A percentile compares a stretch with the other conserved stretches of the same genome.
Conservation (phyloP, 176 grass and related monocot genomes). For the Aegilops sharonensis region DNA sequence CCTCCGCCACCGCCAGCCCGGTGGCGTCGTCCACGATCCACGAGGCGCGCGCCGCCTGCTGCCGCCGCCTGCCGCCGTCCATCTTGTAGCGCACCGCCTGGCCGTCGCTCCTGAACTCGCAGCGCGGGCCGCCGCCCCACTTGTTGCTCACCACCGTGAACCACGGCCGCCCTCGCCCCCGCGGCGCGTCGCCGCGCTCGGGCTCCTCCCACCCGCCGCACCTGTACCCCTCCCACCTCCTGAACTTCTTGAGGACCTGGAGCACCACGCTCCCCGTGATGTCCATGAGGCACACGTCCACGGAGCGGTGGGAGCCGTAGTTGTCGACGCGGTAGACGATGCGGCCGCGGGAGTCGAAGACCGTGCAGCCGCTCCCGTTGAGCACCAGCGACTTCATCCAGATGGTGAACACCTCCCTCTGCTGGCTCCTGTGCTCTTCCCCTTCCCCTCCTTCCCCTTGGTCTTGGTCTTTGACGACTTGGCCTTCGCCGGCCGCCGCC, state of each 20-base stretch:
- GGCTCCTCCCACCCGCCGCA: constrained; percentile 9
- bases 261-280: constrained; percentile 56
- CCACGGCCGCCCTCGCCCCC: constrained; percentile 35
- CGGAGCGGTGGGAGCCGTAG: constrained; percentile 50
- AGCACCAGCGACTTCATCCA: constrained; percentile 96
- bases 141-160: constrained; percentile 50
- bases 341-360: constrained; percentile 68
- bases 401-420: constrained; percentile 75
- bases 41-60: constrained; percentile 17
- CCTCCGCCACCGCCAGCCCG: constrained; percentile 67
- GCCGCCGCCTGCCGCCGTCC: constrained; percentile 36
- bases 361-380: constrained; percentile 73
- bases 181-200: background rate
- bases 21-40: constrained; percentile 60
- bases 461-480: too few species aligned
- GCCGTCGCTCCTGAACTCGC: constrained; percentile 32
- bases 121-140: constrained; percentile 37
- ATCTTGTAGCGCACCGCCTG: constrained; percentile 48
- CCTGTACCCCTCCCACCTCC: constrained; percentile 67
- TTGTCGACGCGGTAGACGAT: constrained; percentile 89
- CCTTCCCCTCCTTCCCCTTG: background rate
- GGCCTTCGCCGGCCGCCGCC: background rate
- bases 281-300: constrained; percentile 81
- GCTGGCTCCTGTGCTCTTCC: constrained; percentile 18
- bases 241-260: constrained; percentile 58